Base-by-base conservation (phyloP, 768 basidiomycete species). In the Tulasnella sp. region DNA sequence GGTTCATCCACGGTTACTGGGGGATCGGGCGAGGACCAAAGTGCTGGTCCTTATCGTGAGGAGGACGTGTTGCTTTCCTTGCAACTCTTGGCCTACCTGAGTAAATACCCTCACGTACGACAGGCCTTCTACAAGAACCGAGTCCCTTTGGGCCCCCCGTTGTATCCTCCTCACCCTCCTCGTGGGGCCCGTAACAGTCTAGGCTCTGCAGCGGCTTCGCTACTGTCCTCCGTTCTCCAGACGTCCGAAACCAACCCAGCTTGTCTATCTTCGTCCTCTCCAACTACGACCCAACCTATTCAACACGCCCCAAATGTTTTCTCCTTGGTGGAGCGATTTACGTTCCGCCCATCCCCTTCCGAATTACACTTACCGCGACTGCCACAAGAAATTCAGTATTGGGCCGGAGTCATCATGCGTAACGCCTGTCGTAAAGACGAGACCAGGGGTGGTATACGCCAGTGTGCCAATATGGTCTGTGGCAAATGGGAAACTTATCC, bases 321-420 rank as follows among this genome's bases (percentile, higher is more conserved):
- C 70, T 88, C 90, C 5, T 78, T 98, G 6, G 93, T 97, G 19
- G 94, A 99, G 67, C 74, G 92, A 31, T 99, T 96, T 71, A 99
- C 94, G 0, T 96, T 91, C 74, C 81, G 91, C 51, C 90, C 93
- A 0, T 86, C 86, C 51, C 81, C 86, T 8, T 78, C 81, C 0
- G 91, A 93, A 65, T 78, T 77, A 17, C 81, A 83, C 61, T 71
- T 83, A 52, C 79, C 78, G 4, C 80, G 80, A 46, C 71, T 92
- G 6, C 90, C 92, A 0, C 74, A 77, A 8, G 94, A 98, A 68
- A 94, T 99, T 21, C 90, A 96, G 69, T 96, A 97, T 65, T 98
- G 96, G 96, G 96, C 94, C 0, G 91, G 92, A 2, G 94, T 97
- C n/a, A 96, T 98, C 65, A 99, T 98, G 96, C 78, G 96, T 51